Evolutionary conservation across 177 flowering plant genomes (phyloP).

Genomic region (Vitis hybrid): DNA sequence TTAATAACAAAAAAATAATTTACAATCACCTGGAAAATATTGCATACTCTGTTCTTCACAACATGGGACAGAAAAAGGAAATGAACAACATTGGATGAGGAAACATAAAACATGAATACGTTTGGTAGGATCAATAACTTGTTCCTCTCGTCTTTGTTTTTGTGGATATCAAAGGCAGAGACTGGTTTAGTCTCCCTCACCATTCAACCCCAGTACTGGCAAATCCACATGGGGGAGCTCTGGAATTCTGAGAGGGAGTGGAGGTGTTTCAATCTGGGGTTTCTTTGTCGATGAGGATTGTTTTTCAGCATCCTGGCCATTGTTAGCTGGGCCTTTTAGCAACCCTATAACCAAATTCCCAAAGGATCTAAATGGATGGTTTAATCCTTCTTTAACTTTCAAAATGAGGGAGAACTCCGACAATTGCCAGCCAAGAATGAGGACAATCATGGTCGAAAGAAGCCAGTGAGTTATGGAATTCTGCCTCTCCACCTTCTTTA

Average conservation of each 20-base stretch:
- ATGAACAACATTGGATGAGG: no score
- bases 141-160: no score
- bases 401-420: constrained; percentile 69
- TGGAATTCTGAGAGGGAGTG: constrained; percentile 29
- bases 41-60: no score
- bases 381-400: constrained; percentile 48
- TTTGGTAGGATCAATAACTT: no score
- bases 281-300: constrained; percentile 1
- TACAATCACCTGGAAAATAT: no score
- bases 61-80: no score
- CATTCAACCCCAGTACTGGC: constrained; percentile 19
- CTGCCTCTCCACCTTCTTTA: constrained; percentile 61
- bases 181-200: constrained; percentile 9
- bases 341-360: constrained; percentile 36
- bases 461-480: constrained; percentile 67
- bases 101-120: no score
- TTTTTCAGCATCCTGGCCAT: constrained; percentile 14
- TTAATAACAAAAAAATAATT: no score
- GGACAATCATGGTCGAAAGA: constrained; percentile 57
- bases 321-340: constrained; percentile 12
- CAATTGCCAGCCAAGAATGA: constrained; percentile 69
- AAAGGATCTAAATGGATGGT: constrained; percentile 55
- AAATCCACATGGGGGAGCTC: constrained; percentile 38
- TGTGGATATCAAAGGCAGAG: background rate
- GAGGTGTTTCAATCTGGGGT: constrained; percentile 3